Conservation (phyloP, 371 early-diverging fungal genomes). For the Nosema muscidifuracis region DNA sequence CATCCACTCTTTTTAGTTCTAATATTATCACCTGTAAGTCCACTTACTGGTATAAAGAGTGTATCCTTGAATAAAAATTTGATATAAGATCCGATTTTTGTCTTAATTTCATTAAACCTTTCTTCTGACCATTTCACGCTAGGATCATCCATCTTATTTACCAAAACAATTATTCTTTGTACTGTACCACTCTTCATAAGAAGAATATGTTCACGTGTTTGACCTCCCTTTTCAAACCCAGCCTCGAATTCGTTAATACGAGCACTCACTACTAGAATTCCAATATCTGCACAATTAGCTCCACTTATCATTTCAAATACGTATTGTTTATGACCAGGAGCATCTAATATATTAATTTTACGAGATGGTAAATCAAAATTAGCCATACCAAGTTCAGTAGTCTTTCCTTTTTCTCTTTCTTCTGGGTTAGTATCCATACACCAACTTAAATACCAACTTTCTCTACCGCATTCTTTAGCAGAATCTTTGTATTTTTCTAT, state of each 20-base stretch:
- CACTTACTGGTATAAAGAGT: constrained; percentile 62
- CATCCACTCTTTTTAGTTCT: constrained; percentile 29
- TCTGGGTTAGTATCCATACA: constrained; percentile 62
- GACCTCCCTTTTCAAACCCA: constrained; percentile 90
- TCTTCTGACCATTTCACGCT: constrained; percentile 53
- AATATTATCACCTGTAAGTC: constrained; percentile 58
- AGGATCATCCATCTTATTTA: constrained; percentile 64
- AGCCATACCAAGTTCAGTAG: constrained; percentile 65
- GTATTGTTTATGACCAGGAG: constrained; percentile 97
- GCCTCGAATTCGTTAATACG: constrained; percentile 90
- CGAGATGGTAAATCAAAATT: constrained; percentile 83
- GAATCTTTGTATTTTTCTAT: constrained; percentile 98
- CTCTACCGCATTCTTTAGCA: constrained; percentile 72
- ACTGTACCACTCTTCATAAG: constrained; percentile 67
- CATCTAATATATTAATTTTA: constrained; percentile 67
- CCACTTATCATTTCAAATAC: constrained; percentile 96
- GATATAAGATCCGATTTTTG: constrained; percentile 38
- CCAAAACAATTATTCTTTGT: constrained; percentile 52
- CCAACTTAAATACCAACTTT: constrained; percentile 63
- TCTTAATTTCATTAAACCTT: constrained; percentile 53
- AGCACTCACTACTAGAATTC: constrained; percentile 88
- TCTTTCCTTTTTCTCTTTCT: constrained; percentile 71
- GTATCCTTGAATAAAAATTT: constrained; percentile 35
- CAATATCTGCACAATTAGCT: constrained; percentile 75
- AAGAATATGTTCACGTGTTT: constrained; percentile 97